Conservation (phyloP, 441 rosid species). For the Eruca vesicaria region DNA sequence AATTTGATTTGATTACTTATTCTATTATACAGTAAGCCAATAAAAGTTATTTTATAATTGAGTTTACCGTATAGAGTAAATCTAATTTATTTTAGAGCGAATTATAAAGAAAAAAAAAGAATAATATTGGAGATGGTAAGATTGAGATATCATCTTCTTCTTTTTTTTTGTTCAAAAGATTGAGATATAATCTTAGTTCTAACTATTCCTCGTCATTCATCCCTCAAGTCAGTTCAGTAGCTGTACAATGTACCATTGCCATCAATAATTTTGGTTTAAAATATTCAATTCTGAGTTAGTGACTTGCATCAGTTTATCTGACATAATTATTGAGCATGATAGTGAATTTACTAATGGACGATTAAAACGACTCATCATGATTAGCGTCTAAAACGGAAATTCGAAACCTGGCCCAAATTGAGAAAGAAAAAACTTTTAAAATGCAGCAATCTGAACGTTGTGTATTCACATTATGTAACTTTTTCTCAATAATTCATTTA, state of each 20-base stretch:
- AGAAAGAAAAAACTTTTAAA: constrained; percentile 8
- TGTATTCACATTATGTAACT: not conserved
- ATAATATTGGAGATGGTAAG: no score
- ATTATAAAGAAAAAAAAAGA: no score
- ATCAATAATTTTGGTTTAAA: not conserved
- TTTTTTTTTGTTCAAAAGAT: not conserved
- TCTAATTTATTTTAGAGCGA: no score
- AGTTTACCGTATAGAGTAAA: no score
- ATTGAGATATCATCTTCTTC: not conserved
- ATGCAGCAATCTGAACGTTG: not conserved
- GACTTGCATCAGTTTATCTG: constrained; percentile 11
- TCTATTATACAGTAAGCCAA: no score
- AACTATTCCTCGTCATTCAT: not conserved
- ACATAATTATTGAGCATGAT: not conserved
- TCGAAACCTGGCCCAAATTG: constrained; percentile 15
- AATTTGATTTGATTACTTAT: no score
- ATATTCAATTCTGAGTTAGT: constrained; percentile 1
- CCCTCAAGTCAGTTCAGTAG: not conserved
- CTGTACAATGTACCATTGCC: constrained; percentile 7
- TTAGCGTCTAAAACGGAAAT: constrained; percentile 22
- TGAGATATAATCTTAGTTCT: not conserved
- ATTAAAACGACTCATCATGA: constrained; percentile 18
- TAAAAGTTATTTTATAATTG: no score
- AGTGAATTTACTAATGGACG: constrained; percentile 1
- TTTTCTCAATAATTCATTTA: not conserved